Conservation (phyloP, 306 rosid species). For the Hippophae gyantsensis region DNA sequence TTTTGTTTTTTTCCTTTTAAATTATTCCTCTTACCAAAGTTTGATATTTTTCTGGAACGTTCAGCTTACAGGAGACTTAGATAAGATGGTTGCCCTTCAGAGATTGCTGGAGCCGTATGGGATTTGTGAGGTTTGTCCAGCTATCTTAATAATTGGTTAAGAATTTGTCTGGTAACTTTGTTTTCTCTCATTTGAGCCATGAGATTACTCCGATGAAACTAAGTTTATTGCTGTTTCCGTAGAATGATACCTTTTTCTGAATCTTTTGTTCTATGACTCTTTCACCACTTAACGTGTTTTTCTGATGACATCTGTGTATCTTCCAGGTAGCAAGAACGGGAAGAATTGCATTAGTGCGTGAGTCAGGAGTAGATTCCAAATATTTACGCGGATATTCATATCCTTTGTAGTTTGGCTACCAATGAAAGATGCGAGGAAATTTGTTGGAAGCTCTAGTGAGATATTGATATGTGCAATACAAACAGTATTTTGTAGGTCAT, state of each 20-base stretch:
- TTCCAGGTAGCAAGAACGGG: conserved; percentile 85
- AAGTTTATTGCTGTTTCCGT: no score
- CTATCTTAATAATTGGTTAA: conserved; percentile 8
- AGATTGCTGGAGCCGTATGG: conserved; percentile 75
- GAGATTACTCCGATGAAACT: not conserved
- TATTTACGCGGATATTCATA: conserved; percentile 72
- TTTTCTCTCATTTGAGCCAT: no score
- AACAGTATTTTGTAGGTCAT: no score
- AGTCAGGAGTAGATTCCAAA: conserved; percentile 72
- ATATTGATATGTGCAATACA: no score
- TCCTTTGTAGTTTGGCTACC: conserved; percentile 30
- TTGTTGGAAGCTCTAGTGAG: no score
- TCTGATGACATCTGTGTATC: not conserved
- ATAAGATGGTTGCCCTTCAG: conserved; percentile 91
- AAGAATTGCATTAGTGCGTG: conserved; percentile 60
- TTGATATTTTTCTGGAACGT: conserved; percentile 8
- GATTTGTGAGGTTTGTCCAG: conserved; percentile 73
- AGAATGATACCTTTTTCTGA: not conserved
- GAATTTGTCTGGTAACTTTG: not conserved
- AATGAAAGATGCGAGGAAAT: no score
- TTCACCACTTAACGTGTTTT: not conserved
- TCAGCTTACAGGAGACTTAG: conserved; percentile 75
- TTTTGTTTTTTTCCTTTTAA: no score
- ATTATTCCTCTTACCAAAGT: no score
- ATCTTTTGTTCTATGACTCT: not conserved